phyloP scores from a whole-genome alignment of 2,329 filamentous ascomycete genomes.

The Shiraia bambusicola region DNA sequence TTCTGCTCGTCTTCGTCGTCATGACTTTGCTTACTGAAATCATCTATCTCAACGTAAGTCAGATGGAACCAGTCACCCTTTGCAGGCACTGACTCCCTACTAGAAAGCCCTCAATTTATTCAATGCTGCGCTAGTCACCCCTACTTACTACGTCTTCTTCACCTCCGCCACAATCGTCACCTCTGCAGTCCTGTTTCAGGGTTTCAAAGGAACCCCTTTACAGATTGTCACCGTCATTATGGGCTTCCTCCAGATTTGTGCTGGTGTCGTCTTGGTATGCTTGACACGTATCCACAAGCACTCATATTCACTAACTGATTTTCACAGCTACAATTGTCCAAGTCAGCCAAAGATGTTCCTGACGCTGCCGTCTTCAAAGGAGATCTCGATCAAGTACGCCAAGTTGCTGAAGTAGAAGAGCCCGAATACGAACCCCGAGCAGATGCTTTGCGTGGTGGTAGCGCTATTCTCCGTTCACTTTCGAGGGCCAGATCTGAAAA shows the following conservation, averaged over 20 bases:
- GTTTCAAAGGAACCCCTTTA: slow-evolving; percentile 82
- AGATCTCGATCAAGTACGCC: slow-evolving; percentile 91
- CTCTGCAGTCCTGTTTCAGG: slow-evolving; percentile 86
- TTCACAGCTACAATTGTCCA: slow-evolving; percentile 82
- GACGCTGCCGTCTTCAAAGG: slow-evolving; percentile 90
- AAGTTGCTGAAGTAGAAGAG: slow-evolving; percentile 91
- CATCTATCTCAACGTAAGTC: slow-evolving; percentile 87
- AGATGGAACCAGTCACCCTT: neutral
- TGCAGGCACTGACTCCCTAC: slow-evolving; percentile 33
- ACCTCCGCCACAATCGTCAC: slow-evolving; percentile 94
- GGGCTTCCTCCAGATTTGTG: slow-evolving; percentile 91
- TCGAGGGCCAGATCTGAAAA: slow-evolving; percentile 74
- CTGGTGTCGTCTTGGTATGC: slow-evolving; percentile 68
- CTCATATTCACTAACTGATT: too few relatives aligned
- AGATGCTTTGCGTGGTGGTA: slow-evolving; percentile 89
- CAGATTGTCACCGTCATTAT: slow-evolving; percentile 87
- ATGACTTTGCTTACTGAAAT: slow-evolving; percentile 90
- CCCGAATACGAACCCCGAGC: slow-evolving; percentile 96
- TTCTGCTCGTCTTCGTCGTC: slow-evolving; percentile 87
- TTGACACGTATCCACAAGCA: too few relatives aligned
- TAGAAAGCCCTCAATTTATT: slow-evolving; percentile 98
- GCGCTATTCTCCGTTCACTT: slow-evolving; percentile 81
- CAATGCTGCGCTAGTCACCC: slow-evolving; percentile 94
- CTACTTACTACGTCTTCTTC: slow-evolving; percentile 98
- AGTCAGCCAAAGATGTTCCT: slow-evolving; percentile 95